These are phyloP conservation scores for Begonia fuchsioides DNA, from an alignment of 306 rosid species.

Conservation along the genomic window DNA sequence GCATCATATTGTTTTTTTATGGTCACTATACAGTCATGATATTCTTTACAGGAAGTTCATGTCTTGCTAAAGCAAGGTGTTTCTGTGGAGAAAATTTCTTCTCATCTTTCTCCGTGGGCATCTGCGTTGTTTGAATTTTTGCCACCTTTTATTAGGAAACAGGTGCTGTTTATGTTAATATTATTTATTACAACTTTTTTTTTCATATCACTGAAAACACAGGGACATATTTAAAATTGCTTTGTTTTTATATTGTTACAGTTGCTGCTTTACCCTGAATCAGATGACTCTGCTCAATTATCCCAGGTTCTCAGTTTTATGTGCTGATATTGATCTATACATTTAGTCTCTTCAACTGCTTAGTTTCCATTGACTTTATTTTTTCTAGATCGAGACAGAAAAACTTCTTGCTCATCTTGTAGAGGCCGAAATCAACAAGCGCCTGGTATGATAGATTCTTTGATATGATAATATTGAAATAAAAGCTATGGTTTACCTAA, in stretches of 20 bases:
- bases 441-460: constrained; percentile 35
- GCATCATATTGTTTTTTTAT: not conserved
- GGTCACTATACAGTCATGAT: not conserved
- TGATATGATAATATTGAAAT: not conserved
- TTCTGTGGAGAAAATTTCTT: constrained; percentile 44
- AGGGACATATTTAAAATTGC: not conserved
- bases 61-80: constrained; percentile 66
- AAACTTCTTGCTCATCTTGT: constrained; percentile 93
- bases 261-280: constrained; percentile 89
- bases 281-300: constrained; percentile 95
- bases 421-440: constrained; percentile 81
- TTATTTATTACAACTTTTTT: too few species aligned
- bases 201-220: not conserved
- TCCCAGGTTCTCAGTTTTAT: constrained; percentile 59
- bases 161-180: constrained; percentile 23
- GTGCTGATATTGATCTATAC: constrained; percentile 1
- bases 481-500: too few species aligned
- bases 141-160: constrained; percentile 82
- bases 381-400: constrained; percentile 89
- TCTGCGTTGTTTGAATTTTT: constrained; percentile 87
- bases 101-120: constrained; percentile 98
- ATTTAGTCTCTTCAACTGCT: constrained; percentile 8
- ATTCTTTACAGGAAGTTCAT: constrained; percentile 68
- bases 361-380: constrained; percentile 8
- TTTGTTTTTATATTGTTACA: constrained; percentile 24